Evolutionary conservation across 768 basidiomycete genomes (phyloP), one percentile per base, ranked within the genome.

Genomic region (Agrocybe pediades): DNA sequence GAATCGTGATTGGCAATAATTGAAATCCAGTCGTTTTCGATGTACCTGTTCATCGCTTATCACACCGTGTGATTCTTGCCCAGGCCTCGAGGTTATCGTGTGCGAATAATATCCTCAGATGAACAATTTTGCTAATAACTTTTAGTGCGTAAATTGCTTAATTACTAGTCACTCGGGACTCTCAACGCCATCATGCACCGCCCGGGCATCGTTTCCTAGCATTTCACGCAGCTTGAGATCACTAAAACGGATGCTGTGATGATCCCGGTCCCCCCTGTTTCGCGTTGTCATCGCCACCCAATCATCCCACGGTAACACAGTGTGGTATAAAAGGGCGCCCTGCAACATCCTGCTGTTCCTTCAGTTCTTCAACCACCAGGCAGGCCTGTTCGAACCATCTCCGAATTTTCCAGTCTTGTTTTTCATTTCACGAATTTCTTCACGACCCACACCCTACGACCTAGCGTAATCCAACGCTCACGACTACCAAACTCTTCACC

Each of bases 361-460:
- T 48, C 53, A 53, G 52, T 56, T 60, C 58, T 46, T 43, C 52
- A 36, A 36, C 53, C 48, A 58, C 53, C 62, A 67, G 66, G 66
- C 66, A 60, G 66, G 66, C 66, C 66, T 67, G 64, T 63, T 63
- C 59, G 62, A 64, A 62, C 62, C 60, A 54, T 57, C 51, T 47
- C 50, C 49, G 26, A 50, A 41, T 26, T 50, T 50, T 40, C 17
- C 39, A 44, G 33, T 44, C 33, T 51, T 48, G 47, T 42, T 46
- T 33, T 45, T 54, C 42, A 25, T 46, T 56, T 47, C 36, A 43
- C 55, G 51, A 54, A 27, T 43, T 40, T 43, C 55, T 46, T 44
- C 46, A 56, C 57, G 55, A 58, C 33, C 40, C 19, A 42, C 40
- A 42, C 46, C 49, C 55, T 33, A 63, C 62, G 53, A 66, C 46